Base-by-base conservation (phyloP, 2,329 filamentous ascomycete genomes). In the Calonectria pauciramosa region DNA sequence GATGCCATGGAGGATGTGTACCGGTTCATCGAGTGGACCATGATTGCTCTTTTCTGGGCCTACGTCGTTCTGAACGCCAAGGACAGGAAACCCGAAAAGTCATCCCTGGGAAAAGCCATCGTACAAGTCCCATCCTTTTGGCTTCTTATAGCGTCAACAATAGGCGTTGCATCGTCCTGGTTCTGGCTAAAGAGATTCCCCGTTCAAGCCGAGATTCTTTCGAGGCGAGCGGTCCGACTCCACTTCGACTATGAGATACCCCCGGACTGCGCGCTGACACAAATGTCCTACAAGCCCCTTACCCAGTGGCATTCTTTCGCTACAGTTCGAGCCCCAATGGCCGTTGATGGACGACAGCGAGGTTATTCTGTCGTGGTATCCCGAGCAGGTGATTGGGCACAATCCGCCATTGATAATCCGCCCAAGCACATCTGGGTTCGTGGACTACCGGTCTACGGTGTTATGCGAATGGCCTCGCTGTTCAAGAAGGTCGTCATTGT, bases 251-350 rank as follows among this genome's bases (percentile, higher is more conserved):
- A 94, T 83, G 89, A 90, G 8, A 87, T 90, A 8, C 90, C 92
- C 5, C 87, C 89, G 69, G 85, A 85, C 51, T 84, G 85, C 13
- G 84, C 81, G 16, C 85, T 86, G 64, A 84, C 85, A 9, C 91
- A 93, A 38, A 84, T 95, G 5, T 90, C 93, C 2, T 88, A 90
- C 64, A 87, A 87, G 7, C 93, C 93, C 0, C 87, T 95, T n/a
- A 86, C 89, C 16, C 94, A 96, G 84, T 95, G 93, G 89, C 94
- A 96, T 83, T 91, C 92, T 0, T 96, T 96, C 80, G 94, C 94
- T 59, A 93, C 93, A 0, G 94, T 96, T 74, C 92, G 93, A 1
- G 89, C 91, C 72, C 88, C 90, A 1, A 82, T 86, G 66, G 68
- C 81, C 20, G 30, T 73, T 64, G 56, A 78, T 77, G 68, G 75